Conservation (phyloP, 2,329 filamentous ascomycete species). For the Clarireedia homoeocarpa region DNA sequence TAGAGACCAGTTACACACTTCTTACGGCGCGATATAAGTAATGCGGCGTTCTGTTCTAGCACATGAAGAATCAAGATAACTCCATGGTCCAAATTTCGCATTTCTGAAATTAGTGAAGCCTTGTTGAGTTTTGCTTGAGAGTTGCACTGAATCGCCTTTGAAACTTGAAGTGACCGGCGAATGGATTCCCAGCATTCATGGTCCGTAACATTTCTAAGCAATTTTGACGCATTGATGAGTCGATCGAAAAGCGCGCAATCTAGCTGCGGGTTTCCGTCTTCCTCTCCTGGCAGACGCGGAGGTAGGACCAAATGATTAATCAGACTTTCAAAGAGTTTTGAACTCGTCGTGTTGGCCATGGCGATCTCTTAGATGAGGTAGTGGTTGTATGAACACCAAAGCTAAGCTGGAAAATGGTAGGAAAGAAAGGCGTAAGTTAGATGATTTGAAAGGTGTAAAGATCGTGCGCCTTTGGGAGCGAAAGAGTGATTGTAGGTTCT, state of each 20-base stretch:
- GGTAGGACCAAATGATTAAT: conserved; percentile 19
- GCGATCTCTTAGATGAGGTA: background rate
- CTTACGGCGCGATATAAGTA: conserved; percentile 33
- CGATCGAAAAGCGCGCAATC: conserved; percentile 7
- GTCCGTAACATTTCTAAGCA: background rate
- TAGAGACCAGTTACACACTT: conserved; percentile 8
- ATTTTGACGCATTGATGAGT: conserved; percentile 7
- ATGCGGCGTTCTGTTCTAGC: conserved; percentile 40
- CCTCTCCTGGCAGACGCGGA: conserved; percentile 14
- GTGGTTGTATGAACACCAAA: too few relatives aligned
- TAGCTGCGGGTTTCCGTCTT: conserved; percentile 13
- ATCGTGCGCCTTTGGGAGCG: too few relatives aligned
- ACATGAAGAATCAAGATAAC: conserved; percentile 37
- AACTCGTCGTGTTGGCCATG: background rate
- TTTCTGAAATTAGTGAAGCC: conserved; percentile 22
- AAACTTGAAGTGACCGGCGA: conserved; percentile 10
- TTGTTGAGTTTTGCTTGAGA: conserved; percentile 15
- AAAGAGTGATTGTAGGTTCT: too few relatives aligned
- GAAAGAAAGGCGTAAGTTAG: too few relatives aligned
- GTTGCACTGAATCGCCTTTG: conserved; percentile 9
- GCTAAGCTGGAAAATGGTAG: too few relatives aligned
- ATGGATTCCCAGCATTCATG: conserved; percentile 4
- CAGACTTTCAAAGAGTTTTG: conserved; percentile 11
- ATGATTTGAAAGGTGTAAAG: too few relatives aligned
- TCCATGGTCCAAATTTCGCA: conserved; percentile 25